Percentiles rank a stretch among this genome's conserved stretches.
Conservation (phyloP, 306 rosid genomes). For the Glycine tomentella region DNA sequence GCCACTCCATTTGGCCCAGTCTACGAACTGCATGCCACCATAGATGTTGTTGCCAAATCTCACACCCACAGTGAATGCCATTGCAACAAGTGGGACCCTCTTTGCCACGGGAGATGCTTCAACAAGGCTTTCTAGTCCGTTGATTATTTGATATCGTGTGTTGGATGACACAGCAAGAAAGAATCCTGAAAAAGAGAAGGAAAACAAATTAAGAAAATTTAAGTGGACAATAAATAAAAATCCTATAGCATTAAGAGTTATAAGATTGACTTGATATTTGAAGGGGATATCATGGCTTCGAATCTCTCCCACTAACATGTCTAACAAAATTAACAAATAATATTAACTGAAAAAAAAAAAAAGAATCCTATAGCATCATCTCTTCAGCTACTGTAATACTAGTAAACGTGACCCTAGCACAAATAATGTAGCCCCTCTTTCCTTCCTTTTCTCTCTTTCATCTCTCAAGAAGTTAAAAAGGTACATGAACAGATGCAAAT, state of each 20-base stretch:
- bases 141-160: constrained; percentile 83
- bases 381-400: not conserved
- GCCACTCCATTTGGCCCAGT: constrained; percentile 96
- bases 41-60: constrained; percentile 88
- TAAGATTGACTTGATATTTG: too few species aligned
- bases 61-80: constrained; percentile 87
- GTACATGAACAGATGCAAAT: constrained; percentile 34
- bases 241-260: too few species aligned
- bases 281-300: too few species aligned
- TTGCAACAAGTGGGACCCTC: constrained; percentile 80
- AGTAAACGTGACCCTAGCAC: too few species aligned
- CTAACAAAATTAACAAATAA: too few species aligned
- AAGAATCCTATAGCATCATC: constrained; percentile 13
- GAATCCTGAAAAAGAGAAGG: constrained; percentile 62
- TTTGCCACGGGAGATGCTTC: constrained; percentile 82
- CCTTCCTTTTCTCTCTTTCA: constrained; percentile 22
- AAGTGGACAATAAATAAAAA: not conserved
- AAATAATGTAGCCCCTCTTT: not conserved
- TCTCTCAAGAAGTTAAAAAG: not conserved
- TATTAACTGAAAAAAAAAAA: too few species aligned
- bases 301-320: too few species aligned
- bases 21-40: constrained; percentile 96
- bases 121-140: constrained; percentile 81
- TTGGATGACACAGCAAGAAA: constrained; percentile 95
- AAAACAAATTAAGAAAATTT: constrained; percentile 20